Evolutionary conservation across 495 filamentous ascomycete genomes (phyloP).

Genomic region (Penicillium goetzii): DNA sequence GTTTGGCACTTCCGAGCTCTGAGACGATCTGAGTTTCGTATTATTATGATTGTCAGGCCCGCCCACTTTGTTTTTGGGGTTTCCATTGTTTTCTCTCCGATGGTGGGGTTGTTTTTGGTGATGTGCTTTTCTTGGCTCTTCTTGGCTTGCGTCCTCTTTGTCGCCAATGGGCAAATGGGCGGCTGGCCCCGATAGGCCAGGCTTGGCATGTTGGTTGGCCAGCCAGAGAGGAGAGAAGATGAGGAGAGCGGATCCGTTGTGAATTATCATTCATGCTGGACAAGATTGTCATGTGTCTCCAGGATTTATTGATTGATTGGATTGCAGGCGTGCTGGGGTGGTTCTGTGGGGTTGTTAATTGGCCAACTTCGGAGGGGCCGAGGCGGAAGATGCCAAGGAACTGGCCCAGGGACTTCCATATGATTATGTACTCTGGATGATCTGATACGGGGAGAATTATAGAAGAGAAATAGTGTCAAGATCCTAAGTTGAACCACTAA

Average conservation of each 20-base stretch:
- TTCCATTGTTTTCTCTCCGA: neutral
- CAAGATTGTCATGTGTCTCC: too few relatives aligned
- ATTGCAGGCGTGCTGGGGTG: too few relatives aligned
- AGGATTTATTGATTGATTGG: too few relatives aligned
- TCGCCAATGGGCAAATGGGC: neutral
- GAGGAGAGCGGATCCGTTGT: neutral
- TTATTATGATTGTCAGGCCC: neutral
- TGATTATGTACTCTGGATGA: too few relatives aligned
- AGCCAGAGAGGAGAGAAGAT: neutral
- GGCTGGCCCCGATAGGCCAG: neutral
- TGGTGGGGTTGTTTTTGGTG: conserved; percentile 17
- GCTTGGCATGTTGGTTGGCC: neutral
- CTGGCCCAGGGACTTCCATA: too few relatives aligned
- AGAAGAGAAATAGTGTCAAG: too few relatives aligned
- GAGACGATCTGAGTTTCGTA: neutral
- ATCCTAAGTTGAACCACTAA: too few relatives aligned
- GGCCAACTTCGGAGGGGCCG: too few relatives aligned
- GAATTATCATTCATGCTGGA: neutral
- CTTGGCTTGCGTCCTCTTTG: conserved; percentile 8
- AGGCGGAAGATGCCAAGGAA: too few relatives aligned
- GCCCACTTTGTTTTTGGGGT: neutral
- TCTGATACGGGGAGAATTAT: too few relatives aligned
- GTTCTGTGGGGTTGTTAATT: too few relatives aligned
- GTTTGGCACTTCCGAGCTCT: neutral
- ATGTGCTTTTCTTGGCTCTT: conserved; percentile 10